Evolutionary conservation across 2,329 filamentous ascomycete species (phyloP).

Genomic region (Emericellopsis atlantica): DNA sequence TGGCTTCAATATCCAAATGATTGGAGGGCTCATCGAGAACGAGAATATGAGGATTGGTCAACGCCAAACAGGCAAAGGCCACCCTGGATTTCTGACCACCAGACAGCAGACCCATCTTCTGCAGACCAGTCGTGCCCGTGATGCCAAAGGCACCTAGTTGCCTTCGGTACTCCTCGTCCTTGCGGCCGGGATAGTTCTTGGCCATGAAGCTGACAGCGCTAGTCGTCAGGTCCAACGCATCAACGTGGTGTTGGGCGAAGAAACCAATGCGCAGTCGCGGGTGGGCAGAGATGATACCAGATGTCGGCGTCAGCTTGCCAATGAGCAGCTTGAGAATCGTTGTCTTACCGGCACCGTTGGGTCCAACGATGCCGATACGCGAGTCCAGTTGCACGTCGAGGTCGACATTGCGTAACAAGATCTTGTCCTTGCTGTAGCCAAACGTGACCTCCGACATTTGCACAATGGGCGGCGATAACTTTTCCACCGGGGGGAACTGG

Average conservation of each 20-base stretch:
- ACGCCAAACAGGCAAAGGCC: slow-evolving; percentile 88
- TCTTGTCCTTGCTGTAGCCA: slow-evolving; percentile 70
- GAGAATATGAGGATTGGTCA: slow-evolving; percentile 91
- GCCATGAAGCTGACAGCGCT: slow-evolving; percentile 96
- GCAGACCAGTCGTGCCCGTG: slow-evolving; percentile 89
- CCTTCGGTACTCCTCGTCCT: slow-evolving; percentile 92
- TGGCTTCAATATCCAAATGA: slow-evolving; percentile 97
- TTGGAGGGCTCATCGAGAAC: slow-evolving; percentile 98
- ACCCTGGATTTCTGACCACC: slow-evolving; percentile 98
- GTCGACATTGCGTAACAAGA: slow-evolving; percentile 75
- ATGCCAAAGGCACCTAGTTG: slow-evolving; percentile 83
- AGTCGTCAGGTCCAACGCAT: slow-evolving; percentile 79
- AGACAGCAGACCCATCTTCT: slow-evolving; percentile 88
- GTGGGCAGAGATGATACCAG: slow-evolving; percentile 78
- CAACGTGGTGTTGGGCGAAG: slow-evolving; percentile 97
- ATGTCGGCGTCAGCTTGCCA: slow-evolving; percentile 63
- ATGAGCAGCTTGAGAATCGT: slow-evolving; percentile 97
- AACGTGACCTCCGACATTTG: slow-evolving; percentile 93
- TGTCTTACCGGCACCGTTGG: slow-evolving; percentile 97
- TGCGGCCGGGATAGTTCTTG: slow-evolving; percentile 76
- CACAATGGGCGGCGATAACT: slow-evolving; percentile 91
- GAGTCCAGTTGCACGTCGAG: slow-evolving; percentile 96
- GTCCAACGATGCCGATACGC: slow-evolving; percentile 96
- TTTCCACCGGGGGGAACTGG: slow-evolving; percentile 94
- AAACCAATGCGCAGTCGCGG: slow-evolving; percentile 84